Evolutionary conservation across 2,329 filamentous ascomycete species (phyloP).

Genomic region (Aspergillaceae sp.): DNA sequence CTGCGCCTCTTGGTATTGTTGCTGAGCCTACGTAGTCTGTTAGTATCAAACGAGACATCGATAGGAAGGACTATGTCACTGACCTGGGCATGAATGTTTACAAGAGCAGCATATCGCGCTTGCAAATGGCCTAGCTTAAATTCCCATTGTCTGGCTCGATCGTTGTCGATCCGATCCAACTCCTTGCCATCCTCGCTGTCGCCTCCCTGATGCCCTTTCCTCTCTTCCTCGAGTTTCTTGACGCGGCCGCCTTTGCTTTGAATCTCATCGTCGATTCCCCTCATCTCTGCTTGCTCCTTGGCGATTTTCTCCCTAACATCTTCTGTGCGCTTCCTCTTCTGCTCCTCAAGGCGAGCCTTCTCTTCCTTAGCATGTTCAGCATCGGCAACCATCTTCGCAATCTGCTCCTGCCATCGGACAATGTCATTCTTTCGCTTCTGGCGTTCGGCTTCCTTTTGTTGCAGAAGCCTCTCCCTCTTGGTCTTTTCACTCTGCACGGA

Average conservation of each 20-base stretch:
- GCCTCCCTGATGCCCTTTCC: conserved; percentile 41
- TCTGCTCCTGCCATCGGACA: conserved; percentile 49
- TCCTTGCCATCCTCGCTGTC: conserved; percentile 45
- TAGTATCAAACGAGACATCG: not conserved
- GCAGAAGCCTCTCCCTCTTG: conserved; percentile 61
- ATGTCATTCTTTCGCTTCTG: conserved; percentile 55
- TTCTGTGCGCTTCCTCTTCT: conserved; percentile 30
- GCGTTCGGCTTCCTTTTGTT: conserved; percentile 53
- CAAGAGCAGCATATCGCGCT: conserved; percentile 35
- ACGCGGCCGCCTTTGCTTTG: conserved; percentile 52
- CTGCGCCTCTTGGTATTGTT: conserved; percentile 39
- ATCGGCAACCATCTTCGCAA: conserved; percentile 44
- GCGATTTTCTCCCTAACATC: conserved; percentile 38
- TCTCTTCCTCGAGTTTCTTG: conserved; percentile 53
- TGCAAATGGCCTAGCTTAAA: conserved; percentile 35
- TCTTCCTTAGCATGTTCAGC: conserved; percentile 38
- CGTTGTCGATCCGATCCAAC: conserved; percentile 42
- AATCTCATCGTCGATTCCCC: conserved; percentile 52
- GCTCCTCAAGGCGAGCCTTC: conserved; percentile 33
- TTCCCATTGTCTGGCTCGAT: conserved; percentile 41
- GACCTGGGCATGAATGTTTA: conserved; percentile 33
- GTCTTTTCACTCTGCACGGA: conserved; percentile 67
- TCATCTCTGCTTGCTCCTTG: conserved; percentile 43
- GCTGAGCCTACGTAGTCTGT: conserved; percentile 22
- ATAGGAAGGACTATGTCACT: conserved; percentile 2